phyloP scores from a whole-genome alignment of 805 yeast genomes.

The Kuraishia piskuri region DNA sequence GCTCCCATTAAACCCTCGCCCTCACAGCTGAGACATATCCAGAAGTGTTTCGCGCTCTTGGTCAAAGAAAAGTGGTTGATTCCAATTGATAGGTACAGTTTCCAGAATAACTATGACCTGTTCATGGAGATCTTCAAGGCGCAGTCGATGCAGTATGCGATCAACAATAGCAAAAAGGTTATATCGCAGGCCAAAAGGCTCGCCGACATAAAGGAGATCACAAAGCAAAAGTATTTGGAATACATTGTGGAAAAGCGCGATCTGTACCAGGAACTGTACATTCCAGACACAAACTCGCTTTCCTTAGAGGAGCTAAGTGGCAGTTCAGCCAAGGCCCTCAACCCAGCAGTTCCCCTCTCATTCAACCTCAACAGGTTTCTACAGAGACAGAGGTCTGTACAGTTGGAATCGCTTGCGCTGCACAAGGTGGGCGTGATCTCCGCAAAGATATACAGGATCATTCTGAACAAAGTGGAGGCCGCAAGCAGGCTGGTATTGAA shows the following conservation, averaged over 20 bases:
- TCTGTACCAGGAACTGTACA: neutral
- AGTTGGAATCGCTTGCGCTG: constrained; percentile 52
- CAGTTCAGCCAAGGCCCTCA: constrained; percentile 28
- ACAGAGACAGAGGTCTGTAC: constrained; percentile 55
- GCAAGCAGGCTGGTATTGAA: constrained; percentile 29
- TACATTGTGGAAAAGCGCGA: constrained; percentile 17
- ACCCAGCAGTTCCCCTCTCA: constrained; percentile 41
- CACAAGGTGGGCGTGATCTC: constrained; percentile 66
- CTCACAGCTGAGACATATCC: constrained; percentile 18
- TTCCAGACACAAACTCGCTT: neutral
- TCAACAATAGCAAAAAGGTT: constrained; percentile 15
- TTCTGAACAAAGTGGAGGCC: constrained; percentile 51
- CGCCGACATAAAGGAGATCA: constrained; percentile 52
- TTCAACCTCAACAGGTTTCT: constrained; percentile 61
- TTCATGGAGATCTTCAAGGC: constrained; percentile 28
- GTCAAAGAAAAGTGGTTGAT: constrained; percentile 41
- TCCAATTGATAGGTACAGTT: constrained; percentile 30
- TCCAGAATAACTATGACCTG: constrained; percentile 21
- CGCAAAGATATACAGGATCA: constrained; percentile 51
- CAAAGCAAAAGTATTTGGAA: constrained; percentile 29
- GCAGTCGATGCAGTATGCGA: constrained; percentile 24
- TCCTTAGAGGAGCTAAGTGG: neutral
- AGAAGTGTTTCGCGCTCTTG: constrained; percentile 32
- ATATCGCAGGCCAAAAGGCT: constrained; percentile 48
- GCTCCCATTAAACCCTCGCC: constrained; percentile 9